Evolutionary conservation across 148 eudicot species (phyloP).

Genomic region (Fagopyrum esculentum): DNA sequence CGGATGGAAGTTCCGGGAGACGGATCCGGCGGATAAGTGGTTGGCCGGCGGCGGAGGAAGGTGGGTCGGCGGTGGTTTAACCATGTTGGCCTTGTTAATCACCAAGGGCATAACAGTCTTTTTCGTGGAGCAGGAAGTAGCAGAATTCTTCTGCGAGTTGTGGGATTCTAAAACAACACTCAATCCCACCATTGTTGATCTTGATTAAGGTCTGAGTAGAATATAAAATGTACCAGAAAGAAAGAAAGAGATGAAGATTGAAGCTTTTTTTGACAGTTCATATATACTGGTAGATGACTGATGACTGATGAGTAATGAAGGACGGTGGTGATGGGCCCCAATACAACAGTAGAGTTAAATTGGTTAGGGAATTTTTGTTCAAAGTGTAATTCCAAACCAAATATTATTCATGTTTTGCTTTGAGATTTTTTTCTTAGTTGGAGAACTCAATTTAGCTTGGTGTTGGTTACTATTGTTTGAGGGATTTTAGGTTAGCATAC

Average conservation of each 20-base stretch:
- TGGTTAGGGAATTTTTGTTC: too few relatives aligned
- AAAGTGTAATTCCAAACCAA: too few relatives aligned
- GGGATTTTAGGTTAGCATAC: too few relatives aligned
- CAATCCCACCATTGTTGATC: slow-evolving; percentile 38
- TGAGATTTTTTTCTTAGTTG: too few relatives aligned
- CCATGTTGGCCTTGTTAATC: slow-evolving; percentile 25
- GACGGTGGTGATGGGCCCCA: not conserved
- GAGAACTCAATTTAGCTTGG: too few relatives aligned
- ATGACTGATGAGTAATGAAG: not conserved
- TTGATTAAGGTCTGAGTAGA: not conserved
- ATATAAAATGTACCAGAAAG: not conserved
- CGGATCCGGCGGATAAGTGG: not conserved
- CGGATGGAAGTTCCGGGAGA: not conserved
- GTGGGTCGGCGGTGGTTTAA: slow-evolving; percentile 15
- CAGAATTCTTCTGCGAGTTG: slow-evolving; percentile 3
- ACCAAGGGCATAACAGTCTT: slow-evolving; percentile 17
- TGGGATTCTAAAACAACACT: slow-evolving; percentile 35
- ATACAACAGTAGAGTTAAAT: not conserved
- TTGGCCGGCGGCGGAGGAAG: not conserved
- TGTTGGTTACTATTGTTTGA: too few relatives aligned
- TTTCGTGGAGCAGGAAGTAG: not conserved
- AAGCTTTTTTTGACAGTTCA: not conserved
- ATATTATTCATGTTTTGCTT: too few relatives aligned
- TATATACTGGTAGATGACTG: not conserved
- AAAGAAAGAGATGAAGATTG: not conserved